Conservation (phyloP, 257 asterid genomes). For the Nicotiana benthamiana region DNA sequence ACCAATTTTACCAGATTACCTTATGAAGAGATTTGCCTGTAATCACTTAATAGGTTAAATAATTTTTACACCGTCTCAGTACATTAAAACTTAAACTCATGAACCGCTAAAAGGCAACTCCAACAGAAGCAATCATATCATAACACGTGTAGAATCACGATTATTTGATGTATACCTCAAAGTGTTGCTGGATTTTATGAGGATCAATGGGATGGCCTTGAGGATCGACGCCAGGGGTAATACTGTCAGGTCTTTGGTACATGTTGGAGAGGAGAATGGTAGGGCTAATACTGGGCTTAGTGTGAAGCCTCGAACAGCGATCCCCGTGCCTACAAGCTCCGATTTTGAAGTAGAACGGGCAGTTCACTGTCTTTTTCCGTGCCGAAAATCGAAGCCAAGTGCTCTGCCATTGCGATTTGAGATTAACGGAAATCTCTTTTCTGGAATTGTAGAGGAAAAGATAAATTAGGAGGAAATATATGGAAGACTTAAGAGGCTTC, state of each 20-base stretch:
- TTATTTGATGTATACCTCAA: conserved; percentile 45
- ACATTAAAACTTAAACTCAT: no score
- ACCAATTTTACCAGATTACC: no score
- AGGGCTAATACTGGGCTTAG: conserved; percentile 91
- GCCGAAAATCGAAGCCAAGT: conserved; percentile 82
- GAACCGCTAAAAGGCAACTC: not conserved
- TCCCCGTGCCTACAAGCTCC: conserved; percentile 98
- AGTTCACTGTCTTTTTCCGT: conserved; percentile 91
- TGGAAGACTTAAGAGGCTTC: not conserved
- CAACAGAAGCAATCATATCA: not conserved
- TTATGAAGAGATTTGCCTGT: no score
- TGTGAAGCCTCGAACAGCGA: conserved; percentile 92
- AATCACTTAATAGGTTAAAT: no score
- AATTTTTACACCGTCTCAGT: no score
- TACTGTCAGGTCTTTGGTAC: conserved; percentile 94
- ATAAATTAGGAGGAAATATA: no score
- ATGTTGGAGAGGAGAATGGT: conserved; percentile 77
- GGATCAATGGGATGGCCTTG: conserved; percentile 85
- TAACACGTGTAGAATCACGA: not conserved
- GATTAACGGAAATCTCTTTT: not conserved
- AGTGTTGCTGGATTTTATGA: conserved; percentile 68
- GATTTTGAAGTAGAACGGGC: conserved; percentile 94
- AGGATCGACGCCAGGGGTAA: conserved; percentile 93
- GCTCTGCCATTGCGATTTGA: conserved; percentile 59
- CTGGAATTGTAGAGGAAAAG: not conserved